These are phyloP conservation scores for Pseudogymnoascus sp. DNA, from an alignment of 2,329 filamentous ascomycete genomes.

Conservation along the genomic window DNA sequence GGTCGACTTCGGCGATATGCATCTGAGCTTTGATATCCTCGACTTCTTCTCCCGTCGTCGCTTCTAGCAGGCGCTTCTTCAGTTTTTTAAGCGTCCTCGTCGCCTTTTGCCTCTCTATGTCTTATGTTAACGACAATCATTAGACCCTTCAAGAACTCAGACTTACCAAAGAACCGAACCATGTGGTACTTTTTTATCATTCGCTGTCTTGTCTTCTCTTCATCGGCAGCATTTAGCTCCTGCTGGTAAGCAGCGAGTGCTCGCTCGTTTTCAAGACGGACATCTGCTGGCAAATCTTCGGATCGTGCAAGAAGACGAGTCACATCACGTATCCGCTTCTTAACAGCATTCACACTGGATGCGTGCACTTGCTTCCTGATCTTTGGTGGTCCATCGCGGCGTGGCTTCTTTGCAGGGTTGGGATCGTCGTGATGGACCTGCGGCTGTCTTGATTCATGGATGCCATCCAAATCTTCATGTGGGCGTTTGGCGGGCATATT, in stretches of 20 bases:
- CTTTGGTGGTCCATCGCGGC: constrained; percentile 22
- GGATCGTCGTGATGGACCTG: constrained; percentile 20
- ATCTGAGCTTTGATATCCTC: constrained; percentile 46
- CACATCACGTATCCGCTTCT: constrained; percentile 64
- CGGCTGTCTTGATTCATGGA: constrained; percentile 27
- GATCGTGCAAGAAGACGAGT: constrained; percentile 55
- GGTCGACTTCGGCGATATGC: constrained; percentile 64
- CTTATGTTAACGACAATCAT: constrained; percentile 12
- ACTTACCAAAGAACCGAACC: constrained; percentile 72
- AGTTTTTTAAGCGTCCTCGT: constrained; percentile 58
- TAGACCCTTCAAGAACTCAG: constrained; percentile 8
- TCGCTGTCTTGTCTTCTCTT: constrained; percentile 53
- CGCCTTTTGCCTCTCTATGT: constrained; percentile 63
- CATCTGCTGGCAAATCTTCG: constrained; percentile 57
- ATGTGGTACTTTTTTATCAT: constrained; percentile 79
- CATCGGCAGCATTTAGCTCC: constrained; percentile 51
- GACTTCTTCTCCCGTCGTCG: constrained; percentile 43
- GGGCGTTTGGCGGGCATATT: constrained; percentile 27
- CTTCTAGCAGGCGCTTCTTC: constrained; percentile 46
- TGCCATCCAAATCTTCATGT: constrained; percentile 17
- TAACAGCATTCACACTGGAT: constrained; percentile 49
- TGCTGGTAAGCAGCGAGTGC: constrained; percentile 60
- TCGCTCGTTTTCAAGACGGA: constrained; percentile 61
- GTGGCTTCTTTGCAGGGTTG: constrained; percentile 27
- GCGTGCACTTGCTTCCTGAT: constrained; percentile 26